Percentiles rank a stretch among this genome's conserved stretches.
Conservation (phyloP, 2,329 filamentous ascomycete species). For the Scleromitrula shiraiana region DNA sequence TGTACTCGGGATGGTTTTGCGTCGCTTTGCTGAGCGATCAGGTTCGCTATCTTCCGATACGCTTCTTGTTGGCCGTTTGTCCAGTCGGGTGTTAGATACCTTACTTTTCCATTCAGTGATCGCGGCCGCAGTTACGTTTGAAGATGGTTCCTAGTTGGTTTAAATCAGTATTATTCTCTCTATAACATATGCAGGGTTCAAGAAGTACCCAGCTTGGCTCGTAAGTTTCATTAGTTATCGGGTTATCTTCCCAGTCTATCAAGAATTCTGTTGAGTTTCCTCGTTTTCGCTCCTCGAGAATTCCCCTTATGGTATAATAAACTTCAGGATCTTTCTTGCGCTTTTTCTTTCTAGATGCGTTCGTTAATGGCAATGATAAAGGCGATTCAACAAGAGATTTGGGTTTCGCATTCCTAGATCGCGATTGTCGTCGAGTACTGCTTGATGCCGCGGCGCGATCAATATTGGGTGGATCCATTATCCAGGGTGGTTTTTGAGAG, state of each 20-base stretch:
- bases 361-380: neutral
- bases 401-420: conserved; percentile 3
- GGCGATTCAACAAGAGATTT: neutral
- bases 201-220: conserved; percentile 48
- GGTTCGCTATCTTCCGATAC: conserved; percentile 14
- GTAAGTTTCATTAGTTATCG: conserved; percentile 40
- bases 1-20: neutral
- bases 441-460: conserved; percentile 2
- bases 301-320: conserved; percentile 10
- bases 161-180: neutral
- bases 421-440: neutral
- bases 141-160: conserved; percentile 24
- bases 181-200: conserved; percentile 4
- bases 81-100: neutral
- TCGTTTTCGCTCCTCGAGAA: conserved; percentile 13
- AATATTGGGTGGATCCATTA: conserved; percentile 8
- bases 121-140: conserved; percentile 6
- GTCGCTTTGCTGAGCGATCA: conserved; percentile 15
- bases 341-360: neutral
- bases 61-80: neutral
- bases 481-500: neutral
- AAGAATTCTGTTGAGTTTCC: conserved; percentile 35
- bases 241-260: conserved; percentile 49
- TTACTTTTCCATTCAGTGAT: conserved; percentile 10
- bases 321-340: neutral